Percentiles rank a stretch among this genome's conserved stretches.
phyloP scores from a whole-genome alignment of 192 early-diverging fungal genomes.

The Dissophora ornata region DNA sequence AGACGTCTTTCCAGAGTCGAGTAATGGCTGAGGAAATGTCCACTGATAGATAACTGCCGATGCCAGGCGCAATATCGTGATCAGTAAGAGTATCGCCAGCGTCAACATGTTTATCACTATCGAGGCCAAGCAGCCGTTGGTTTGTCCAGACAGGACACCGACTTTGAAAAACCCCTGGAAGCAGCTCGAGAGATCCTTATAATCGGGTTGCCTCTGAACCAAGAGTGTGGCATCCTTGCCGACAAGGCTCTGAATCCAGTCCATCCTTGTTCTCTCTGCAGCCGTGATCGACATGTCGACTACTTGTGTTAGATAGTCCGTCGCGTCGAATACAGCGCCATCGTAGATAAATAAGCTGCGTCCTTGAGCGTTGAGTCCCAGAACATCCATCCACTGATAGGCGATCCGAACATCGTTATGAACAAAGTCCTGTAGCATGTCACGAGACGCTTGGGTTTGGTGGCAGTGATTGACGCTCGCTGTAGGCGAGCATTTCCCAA shows the following conservation, averaged over 20 bases:
- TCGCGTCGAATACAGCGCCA: constrained; percentile 29
- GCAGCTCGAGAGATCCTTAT: constrained; percentile 2
- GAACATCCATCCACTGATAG: constrained; percentile 12
- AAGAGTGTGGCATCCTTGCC: constrained; percentile 29
- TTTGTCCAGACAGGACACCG: constrained; percentile 28
- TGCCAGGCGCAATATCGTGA: constrained; percentile 17
- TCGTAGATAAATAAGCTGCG: constrained; percentile 19
- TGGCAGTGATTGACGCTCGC: constrained; percentile 17
- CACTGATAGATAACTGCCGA: constrained; percentile 22
- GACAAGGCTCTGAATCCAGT: constrained; percentile 24
- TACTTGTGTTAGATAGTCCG: constrained; percentile 27
- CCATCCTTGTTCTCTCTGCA: constrained; percentile 17
- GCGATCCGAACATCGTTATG: constrained; percentile 15
- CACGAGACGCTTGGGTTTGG: background rate
- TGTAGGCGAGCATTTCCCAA: constrained; percentile 16
- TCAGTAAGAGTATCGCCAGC: constrained; percentile 16
- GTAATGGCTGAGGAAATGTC: background rate
- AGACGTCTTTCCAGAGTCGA: constrained; percentile 3
- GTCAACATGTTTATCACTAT: constrained; percentile 20
- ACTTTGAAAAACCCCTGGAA: constrained; percentile 25
- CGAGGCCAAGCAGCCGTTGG: constrained; percentile 20
- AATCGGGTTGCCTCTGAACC: constrained; percentile 13
- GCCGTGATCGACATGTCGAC: background rate
- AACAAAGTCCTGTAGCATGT: background rate
- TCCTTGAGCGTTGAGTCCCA: background rate